Conservation (phyloP, 2,329 filamentous ascomycete genomes). For the Chaetomiaceae sp. region DNA sequence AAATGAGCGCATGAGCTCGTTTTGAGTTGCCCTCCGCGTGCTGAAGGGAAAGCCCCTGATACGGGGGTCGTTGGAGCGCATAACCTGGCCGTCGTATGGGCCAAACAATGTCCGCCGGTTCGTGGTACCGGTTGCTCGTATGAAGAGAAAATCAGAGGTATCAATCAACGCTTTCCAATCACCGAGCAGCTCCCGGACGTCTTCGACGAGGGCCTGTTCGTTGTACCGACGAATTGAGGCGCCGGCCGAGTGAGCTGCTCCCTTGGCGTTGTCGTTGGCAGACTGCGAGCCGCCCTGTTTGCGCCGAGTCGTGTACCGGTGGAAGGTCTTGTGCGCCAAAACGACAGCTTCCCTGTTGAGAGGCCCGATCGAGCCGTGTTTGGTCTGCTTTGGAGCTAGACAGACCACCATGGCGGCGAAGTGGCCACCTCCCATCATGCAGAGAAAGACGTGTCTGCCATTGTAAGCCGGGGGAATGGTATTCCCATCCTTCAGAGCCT, state of each 20-base stretch:
- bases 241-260: conserved; percentile 88
- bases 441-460: conserved; percentile 86
- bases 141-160: conserved; percentile 77
- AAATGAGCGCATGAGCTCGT: conserved; percentile 90
- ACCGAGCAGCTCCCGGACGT: conserved; percentile 72
- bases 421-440: conserved; percentile 97
- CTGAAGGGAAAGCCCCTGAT: conserved; percentile 89
- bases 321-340: conserved; percentile 94
- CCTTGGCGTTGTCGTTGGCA: conserved; percentile 90
- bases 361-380: conserved; percentile 57
- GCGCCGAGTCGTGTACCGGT: conserved; percentile 89
- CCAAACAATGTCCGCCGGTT: conserved; percentile 87
- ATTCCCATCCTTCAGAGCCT: conserved; percentile 54
- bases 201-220: conserved; percentile 82
- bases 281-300: conserved; percentile 97
- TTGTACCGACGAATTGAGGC: conserved; percentile 88
- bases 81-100: conserved; percentile 81
- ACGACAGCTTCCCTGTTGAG: conserved; percentile 84
- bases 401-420: conserved; percentile 97
- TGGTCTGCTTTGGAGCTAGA: conserved; percentile 72
- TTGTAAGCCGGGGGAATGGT: conserved; percentile 54
- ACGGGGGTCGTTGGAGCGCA: conserved; percentile 72
- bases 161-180: conserved; percentile 88
- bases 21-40: conserved; percentile 85
- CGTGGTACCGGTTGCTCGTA: conserved; percentile 80